Evolutionary conservation across 192 early-diverging fungal species (phyloP), one percentile per base, ranked within the genome.

Genomic region (Haplosporangium gracile): DNA sequence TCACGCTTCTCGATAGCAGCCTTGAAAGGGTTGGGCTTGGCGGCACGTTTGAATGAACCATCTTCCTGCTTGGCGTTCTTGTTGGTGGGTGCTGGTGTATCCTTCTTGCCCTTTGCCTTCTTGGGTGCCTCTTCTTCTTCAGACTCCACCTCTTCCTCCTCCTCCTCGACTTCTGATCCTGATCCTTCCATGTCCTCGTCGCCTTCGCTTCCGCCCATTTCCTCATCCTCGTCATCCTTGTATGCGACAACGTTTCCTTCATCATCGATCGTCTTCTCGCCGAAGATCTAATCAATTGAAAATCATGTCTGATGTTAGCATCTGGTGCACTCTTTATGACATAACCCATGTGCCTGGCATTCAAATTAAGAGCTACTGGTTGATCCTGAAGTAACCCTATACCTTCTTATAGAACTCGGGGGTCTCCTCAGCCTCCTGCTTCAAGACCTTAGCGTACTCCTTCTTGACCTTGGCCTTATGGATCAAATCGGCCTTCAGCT

Each of bases 401-500:
- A 85, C 83, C 83, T 86, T 80, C 76, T 86, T 81, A 72, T 86
- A 86, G 36, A 86, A 86, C 39, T 86, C 84, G 29, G 84, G 84
- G 45, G 79, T 81, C 72, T 78, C 77, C 0, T 81, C 79, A 32
- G 73, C 84, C 36, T 86, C 84, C 65, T 81, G 73, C 75, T 77
- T 86, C 75, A 86, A 55, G 42, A 78, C 75, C 68, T 75, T 86
- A 45, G 84, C 84, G 47, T 81, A 86, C 5, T 86, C 84, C 72
- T 86, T 86, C 79, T 86, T 86, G 72, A 86, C 84, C 70, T 80
- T 86, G 49, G 84, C 84, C 75, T 86, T 86, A 57, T 86, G 84
- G 40, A 86, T 86, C 72, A 86, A 42, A 0, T 86, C 79, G 5
- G 84, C 84, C 60, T 86, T 86, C 47, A 86, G 29, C 40, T 86